phyloP scores from a whole-genome alignment of 1,139 yeast species.

The Hansenula anomala region DNA sequence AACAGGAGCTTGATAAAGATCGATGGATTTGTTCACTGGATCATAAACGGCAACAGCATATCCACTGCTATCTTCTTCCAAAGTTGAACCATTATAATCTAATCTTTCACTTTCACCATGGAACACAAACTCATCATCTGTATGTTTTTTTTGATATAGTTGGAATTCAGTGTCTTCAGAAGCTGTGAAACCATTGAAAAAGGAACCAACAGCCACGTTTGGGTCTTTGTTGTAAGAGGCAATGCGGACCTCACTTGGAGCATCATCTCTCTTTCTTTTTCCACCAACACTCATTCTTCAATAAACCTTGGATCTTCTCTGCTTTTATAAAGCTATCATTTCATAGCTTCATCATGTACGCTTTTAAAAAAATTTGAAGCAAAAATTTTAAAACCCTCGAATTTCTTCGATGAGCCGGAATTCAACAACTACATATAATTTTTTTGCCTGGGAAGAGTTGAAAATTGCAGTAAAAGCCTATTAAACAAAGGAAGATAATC shows the following conservation, averaged over 20 bases:
- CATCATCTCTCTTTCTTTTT: constrained; percentile 20
- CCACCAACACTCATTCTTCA: neutral
- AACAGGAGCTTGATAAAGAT: constrained; percentile 58
- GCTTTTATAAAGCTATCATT: too few relatives aligned
- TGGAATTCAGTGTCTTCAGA: constrained; percentile 59
- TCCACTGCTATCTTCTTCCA: constrained; percentile 32
- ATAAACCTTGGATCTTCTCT: too few relatives aligned
- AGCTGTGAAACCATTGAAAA: constrained; percentile 70
- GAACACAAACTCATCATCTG: constrained; percentile 37
- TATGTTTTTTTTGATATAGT: constrained; percentile 51
- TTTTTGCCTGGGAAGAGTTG: too few relatives aligned
- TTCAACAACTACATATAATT: neutral
- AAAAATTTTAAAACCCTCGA: neutral
- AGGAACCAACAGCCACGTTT: constrained; percentile 37
- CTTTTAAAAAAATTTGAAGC: neutral
- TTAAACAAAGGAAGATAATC: too few relatives aligned
- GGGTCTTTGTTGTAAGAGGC: constrained; percentile 22
- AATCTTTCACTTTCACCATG: constrained; percentile 78
- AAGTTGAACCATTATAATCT: constrained; percentile 64
- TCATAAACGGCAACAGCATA: constrained; percentile 71
- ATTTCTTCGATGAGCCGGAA: neutral
- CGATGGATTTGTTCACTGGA: constrained; percentile 51
- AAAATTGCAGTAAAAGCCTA: too few relatives aligned
- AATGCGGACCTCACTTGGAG: constrained; percentile 14
- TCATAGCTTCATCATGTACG: too few relatives aligned